These are phyloP conservation scores for Striga hermonthica DNA, from an alignment of 305 asterid species.

Conservation along the genomic window DNA sequence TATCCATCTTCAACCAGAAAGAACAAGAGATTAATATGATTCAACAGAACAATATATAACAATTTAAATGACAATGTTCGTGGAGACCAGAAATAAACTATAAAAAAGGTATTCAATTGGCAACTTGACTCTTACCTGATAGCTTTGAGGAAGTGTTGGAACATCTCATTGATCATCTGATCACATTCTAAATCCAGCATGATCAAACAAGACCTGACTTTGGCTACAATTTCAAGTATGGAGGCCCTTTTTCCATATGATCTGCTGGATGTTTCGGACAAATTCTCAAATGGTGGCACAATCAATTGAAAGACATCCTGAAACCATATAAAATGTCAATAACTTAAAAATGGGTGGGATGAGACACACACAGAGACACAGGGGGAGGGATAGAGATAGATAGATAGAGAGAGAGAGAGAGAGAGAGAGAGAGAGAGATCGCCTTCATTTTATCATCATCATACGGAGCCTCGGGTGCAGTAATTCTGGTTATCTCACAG, in stretches of 20 bases:
- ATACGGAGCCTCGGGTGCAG: slow-evolving; percentile 87
- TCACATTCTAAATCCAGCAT: slow-evolving; percentile 98
- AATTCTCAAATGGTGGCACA: slow-evolving; percentile 75
- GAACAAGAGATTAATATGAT: neutral
- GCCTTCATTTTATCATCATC: slow-evolving; percentile 87
- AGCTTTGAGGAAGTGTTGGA: slow-evolving; percentile 65
- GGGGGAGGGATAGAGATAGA: neutral
- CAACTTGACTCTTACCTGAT: slow-evolving; percentile 54
- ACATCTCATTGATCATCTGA: slow-evolving; percentile 78
- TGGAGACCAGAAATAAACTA: neutral
- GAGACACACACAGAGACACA: neutral
- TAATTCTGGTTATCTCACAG: slow-evolving; percentile 88
- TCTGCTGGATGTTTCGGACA: slow-evolving; percentile 65
- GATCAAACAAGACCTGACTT: slow-evolving; percentile 85
- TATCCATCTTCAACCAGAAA: no score
- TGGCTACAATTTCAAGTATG: slow-evolving; percentile 87
- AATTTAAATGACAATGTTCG: slow-evolving; percentile 10
- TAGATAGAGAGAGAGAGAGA: neutral
- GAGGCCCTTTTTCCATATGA: slow-evolving; percentile 66
- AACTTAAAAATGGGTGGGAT: slow-evolving; percentile 6
- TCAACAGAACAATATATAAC: slow-evolving; percentile 8
- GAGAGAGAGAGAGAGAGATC: slow-evolving; percentile 12
- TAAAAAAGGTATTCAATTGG: slow-evolving; percentile 16
- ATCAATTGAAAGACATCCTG: slow-evolving; percentile 90
- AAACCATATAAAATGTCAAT: slow-evolving; percentile 34